Evolutionary conservation across 345 rosid species (phyloP).

Genomic region (Dipteronia sinensis): DNA sequence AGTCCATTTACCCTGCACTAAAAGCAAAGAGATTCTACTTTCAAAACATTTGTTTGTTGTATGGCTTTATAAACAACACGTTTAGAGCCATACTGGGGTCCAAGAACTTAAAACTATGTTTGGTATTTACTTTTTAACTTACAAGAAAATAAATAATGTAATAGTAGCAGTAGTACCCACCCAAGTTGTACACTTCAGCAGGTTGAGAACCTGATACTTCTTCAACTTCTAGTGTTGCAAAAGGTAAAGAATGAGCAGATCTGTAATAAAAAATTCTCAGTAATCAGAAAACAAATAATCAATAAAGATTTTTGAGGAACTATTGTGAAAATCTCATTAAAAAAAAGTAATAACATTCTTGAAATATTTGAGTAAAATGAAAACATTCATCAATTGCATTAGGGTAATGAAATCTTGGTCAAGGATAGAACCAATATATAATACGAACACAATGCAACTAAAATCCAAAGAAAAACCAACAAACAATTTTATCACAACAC

Average conservation of each 20-base stretch:
- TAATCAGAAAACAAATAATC: neutral
- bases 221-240: constrained; percentile 81
- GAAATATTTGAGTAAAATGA: too few relatives aligned
- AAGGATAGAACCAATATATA: neutral
- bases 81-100: neutral
- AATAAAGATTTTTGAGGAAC: neutral
- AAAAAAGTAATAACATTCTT: too few relatives aligned
- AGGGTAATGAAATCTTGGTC: neutral
- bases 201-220: constrained; percentile 83
- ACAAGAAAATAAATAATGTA: neutral
- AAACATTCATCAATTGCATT: constrained; percentile 11
- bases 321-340: too few relatives aligned
- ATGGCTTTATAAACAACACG: constrained; percentile 2
- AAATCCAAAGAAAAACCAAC: neutral
- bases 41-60: constrained; percentile 14
- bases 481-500: neutral
- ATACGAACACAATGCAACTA: neutral
- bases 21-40: constrained; percentile 19
- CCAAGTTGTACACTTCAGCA: constrained; percentile 86
- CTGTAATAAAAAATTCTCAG: constrained; percentile 36
- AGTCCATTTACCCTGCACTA: constrained; percentile 93
- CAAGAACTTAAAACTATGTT: too few relatives aligned
- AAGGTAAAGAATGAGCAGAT: constrained; percentile 71
- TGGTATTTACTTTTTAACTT: too few relatives aligned
- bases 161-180: constrained; percentile 35